Base-by-base conservation (phyloP, 257 asterid genomes). In the Nicotiana knightiana region DNA sequence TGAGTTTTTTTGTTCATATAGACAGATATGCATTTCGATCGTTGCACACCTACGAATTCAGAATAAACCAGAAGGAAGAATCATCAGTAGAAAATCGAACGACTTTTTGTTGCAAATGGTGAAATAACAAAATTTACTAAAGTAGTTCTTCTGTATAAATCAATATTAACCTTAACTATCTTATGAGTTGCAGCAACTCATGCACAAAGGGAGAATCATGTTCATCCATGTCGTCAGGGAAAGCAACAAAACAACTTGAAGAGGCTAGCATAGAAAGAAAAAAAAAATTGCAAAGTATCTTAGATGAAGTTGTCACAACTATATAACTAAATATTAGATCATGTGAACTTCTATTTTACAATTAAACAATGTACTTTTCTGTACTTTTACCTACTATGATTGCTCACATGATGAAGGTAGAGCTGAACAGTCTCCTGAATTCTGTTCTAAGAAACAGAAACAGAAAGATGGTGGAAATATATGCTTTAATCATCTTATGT, bases 401-500 rank as follows among this genome's bases (percentile, higher is more conserved):
- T 39, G 7, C 46, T 39, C 9, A 39, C 4, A 3, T 32, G 35
- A 32, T 32, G 35, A 32, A 32, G 35, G 35, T 32, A 32, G 35
- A 32, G 35, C 4, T 32, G 35, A 32, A 32, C 35, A 32, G 35
- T 32, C 35, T 32, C 35, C 35, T 32, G 35, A 32, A 32, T 32
- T 32, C 35, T 32, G 35, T 32, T 3, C 35, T 32, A 32, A 3
- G 35, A 32, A 3, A 32, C 35, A 32, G 4, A 32, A 32, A 32
- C 35, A 32, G 3, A 33, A 95, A 92, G 90, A 95, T 95, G 97
- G 88, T 95, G 61, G 97, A 95, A 83, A 89, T 93, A 92, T 93
- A 97, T 83, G 98, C 98, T 0, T 83, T 93, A 95, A 93, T 88
- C 97, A 93, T 83, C 97, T 93, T 84, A 93, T 93, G 97, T 95